Conservation (phyloP, 768 basidiomycete species). For the Astraeus odoratus region DNA sequence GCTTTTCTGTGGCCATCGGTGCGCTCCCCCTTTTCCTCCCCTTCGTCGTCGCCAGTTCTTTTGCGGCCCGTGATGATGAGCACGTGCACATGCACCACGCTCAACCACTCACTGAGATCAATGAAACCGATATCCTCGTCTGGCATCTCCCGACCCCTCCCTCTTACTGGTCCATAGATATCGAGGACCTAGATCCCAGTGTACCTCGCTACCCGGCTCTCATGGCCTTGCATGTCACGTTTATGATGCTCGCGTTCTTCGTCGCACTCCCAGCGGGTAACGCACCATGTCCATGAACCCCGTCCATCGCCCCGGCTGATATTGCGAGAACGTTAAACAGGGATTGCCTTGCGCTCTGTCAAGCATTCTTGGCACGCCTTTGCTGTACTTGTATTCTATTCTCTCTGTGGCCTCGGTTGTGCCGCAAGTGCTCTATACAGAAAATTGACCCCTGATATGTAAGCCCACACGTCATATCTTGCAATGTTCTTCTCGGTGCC, state of each 20-base stretch:
- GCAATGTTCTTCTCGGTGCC: neutral
- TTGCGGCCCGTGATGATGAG: slow-evolving; percentile 19
- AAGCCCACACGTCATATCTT: slow-evolving; percentile 24
- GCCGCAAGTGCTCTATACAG: slow-evolving; percentile 63
- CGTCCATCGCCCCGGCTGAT: neutral
- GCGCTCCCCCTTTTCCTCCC: neutral
- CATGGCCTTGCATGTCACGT: slow-evolving; percentile 66
- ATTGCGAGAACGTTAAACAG: slow-evolving; percentile 32
- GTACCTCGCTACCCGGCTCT: slow-evolving; percentile 53
- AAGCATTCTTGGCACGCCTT: slow-evolving; percentile 59
- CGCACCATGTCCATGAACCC: slow-evolving; percentile 4
- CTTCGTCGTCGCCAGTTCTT: slow-evolving; percentile 17
- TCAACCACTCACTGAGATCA: slow-evolving; percentile 52
- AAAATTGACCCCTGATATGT: slow-evolving; percentile 81
- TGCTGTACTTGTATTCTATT: slow-evolving; percentile 57
- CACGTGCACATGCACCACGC: slow-evolving; percentile 43
- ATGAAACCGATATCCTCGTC: slow-evolving; percentile 68
- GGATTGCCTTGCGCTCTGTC: slow-evolving; percentile 72
- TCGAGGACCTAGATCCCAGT: slow-evolving; percentile 43
- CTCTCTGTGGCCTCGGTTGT: slow-evolving; percentile 55
- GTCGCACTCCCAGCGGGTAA: slow-evolving; percentile 72
- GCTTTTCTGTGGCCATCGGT: neutral
- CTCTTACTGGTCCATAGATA: slow-evolving; percentile 80
- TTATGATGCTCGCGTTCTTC: slow-evolving; percentile 79
- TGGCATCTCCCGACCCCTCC: slow-evolving; percentile 65